These are phyloP conservation scores for Megacollybia marginata DNA, from an alignment of 768 basidiomycete species.

Conservation along the genomic window DNA sequence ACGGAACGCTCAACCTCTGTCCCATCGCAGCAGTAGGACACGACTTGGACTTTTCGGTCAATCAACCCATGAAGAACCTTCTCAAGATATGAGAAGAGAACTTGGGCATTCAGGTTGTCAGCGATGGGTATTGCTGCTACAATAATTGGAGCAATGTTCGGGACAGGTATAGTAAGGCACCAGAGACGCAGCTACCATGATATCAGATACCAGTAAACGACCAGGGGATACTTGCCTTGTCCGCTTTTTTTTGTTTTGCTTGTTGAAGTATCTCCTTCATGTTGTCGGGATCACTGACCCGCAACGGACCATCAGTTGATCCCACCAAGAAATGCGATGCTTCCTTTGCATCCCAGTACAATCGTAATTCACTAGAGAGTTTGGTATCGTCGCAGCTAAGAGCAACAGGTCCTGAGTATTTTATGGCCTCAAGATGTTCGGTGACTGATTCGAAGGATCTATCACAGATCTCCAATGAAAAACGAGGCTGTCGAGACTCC, in stretches of 20 bases:
- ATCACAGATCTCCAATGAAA: constrained; percentile 13
- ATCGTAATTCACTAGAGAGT: constrained; percentile 18
- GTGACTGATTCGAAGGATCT: constrained; percentile 10
- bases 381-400: constrained; percentile 31
- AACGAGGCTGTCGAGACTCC: constrained; percentile 10
- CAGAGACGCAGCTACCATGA: constrained; percentile 21
- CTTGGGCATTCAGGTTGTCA: constrained; percentile 7
- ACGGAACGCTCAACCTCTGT: constrained; percentile 23
- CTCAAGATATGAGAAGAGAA: constrained; percentile 1
- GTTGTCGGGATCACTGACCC: constrained; percentile 15
- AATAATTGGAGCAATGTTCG: constrained; percentile 22
- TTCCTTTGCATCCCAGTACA: constrained; percentile 16
- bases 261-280: constrained; percentile 8
- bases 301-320: constrained; percentile 14
- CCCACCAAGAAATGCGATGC: constrained; percentile 19
- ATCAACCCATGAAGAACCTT: constrained; percentile 20
- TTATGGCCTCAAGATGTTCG: constrained; percentile 8
- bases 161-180: constrained; percentile 20
- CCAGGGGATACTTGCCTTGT: constrained; percentile 11
- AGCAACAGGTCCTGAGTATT: constrained; percentile 18
- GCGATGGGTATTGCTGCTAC: constrained; percentile 23
- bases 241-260: constrained; percentile 9
- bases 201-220: not conserved
- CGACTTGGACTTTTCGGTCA: constrained; percentile 7
- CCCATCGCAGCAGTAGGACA: constrained; percentile 29